phyloP scores from a whole-genome alignment of 306 rosid species.

The Lagenaria siceraria region DNA sequence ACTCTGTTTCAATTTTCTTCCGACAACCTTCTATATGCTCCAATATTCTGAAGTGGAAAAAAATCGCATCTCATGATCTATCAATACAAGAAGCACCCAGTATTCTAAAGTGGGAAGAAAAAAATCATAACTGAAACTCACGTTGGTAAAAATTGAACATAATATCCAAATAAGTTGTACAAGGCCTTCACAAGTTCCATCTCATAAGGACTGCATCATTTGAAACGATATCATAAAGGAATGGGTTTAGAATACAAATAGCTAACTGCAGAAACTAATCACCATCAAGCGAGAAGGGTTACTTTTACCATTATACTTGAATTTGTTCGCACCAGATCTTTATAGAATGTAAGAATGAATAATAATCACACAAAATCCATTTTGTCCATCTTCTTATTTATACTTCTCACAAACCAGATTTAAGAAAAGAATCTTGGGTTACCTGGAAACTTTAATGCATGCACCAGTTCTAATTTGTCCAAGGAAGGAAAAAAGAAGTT shows the following conservation, averaged over 20 bases:
- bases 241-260: not conserved
- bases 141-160: slow-evolving; percentile 75
- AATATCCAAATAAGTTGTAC: slow-evolving; percentile 75
- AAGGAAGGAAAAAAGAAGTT: slow-evolving; percentile 82
- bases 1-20: slow-evolving; percentile 42
- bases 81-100: not conserved
- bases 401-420: not conserved
- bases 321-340: not conserved
- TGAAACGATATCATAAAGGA: not conserved
- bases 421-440: not conserved
- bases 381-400: not conserved
- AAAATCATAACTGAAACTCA: slow-evolving; percentile 24
- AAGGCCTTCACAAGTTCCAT: slow-evolving; percentile 32
- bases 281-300: not conserved
- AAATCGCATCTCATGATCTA: not conserved
- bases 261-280: not conserved
- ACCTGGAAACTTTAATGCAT: slow-evolving; percentile 35
- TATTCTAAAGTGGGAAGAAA: not conserved
- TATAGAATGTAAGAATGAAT: not conserved
- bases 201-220: slow-evolving; percentile 32
- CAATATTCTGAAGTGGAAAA: slow-evolving; percentile 34
- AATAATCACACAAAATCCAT: not conserved
- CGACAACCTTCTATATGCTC: slow-evolving; percentile 43
- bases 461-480: slow-evolving; percentile 47
- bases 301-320: not conserved